A percentile compares a stretch with the other conserved stretches of the same genome.
Evolutionary conservation across 371 early-diverging fungal species (phyloP).

Genomic region (Chytridium lagenaria): DNA sequence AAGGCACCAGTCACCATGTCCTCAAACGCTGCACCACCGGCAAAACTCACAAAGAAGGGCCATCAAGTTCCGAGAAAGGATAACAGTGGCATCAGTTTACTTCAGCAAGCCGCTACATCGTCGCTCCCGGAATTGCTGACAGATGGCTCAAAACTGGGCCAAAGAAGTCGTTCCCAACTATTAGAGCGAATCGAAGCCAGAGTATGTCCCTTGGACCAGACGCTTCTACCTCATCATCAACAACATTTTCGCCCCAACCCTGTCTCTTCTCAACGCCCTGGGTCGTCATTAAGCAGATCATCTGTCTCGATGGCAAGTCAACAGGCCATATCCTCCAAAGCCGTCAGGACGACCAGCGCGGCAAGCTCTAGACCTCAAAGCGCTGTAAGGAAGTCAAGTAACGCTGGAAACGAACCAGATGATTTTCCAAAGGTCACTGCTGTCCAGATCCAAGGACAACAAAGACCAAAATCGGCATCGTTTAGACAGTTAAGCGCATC

Average conservation of each 20-base stretch:
- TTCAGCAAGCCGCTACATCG: background rate
- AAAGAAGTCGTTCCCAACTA: conserved; percentile 6
- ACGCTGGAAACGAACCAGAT: conserved; percentile 7
- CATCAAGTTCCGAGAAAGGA: background rate
- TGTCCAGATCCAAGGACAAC: background rate
- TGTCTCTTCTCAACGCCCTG: background rate
- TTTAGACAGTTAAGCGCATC: background rate
- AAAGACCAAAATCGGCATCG: conserved; percentile 19
- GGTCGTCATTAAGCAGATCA: background rate
- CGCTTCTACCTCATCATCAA: background rate
- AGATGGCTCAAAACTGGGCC: background rate
- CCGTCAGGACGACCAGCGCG: background rate
- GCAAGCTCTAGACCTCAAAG: background rate
- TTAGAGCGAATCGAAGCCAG: background rate
- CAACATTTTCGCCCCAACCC: background rate
- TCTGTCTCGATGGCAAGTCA: background rate
- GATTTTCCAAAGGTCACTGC: conserved; percentile 4
- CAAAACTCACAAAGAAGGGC: background rate
- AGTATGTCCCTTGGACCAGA: background rate
- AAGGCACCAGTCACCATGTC: background rate
- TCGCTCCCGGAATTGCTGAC: background rate
- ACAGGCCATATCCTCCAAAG: background rate
- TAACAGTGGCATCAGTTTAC: background rate
- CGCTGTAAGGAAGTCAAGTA: background rate
- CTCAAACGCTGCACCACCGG: background rate